Evolutionary conservation across 179 eudicot species (phyloP).

Genomic region (Monotropa hypopitys): DNA sequence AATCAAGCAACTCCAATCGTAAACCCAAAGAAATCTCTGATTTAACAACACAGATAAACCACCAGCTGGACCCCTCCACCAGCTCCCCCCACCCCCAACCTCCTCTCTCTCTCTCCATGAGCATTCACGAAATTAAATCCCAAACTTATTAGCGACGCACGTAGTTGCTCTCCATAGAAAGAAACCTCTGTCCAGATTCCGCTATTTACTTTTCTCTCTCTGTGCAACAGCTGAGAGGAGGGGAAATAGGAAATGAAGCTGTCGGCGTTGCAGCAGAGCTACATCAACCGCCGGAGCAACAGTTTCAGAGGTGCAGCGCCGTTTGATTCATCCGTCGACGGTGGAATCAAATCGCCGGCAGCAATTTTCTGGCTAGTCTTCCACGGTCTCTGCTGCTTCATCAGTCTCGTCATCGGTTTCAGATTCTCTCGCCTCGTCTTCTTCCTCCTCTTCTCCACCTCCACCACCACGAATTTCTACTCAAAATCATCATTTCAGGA

Average conservation of each 20-base stretch:
- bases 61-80: background rate
- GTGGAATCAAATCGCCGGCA: constrained; percentile 45
- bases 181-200: background rate
- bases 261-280: constrained; percentile 49
- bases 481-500: constrained; percentile 18
- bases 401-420: constrained; percentile 70
- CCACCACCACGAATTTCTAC: constrained; percentile 11
- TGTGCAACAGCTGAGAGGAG: background rate
- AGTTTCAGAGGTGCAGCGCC: constrained; percentile 32
- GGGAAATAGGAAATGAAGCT: constrained; percentile 49
- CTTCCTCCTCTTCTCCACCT: constrained; percentile 43
- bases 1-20: background rate
- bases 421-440: constrained; percentile 73
- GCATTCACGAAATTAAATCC: background rate
- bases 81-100: background rate
- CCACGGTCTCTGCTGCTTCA: constrained; percentile 64
- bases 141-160: background rate
- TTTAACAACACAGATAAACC: background rate
- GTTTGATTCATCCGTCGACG: constrained; percentile 22
- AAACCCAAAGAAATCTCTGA: constrained; percentile 12
- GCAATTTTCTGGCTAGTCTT: constrained; percentile 49
- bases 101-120: background rate
- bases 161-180: background rate
- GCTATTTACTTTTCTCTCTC: background rate
- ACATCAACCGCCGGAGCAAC: constrained; percentile 52